Percentiles rank a stretch among this genome's conserved stretches.
phyloP scores from a whole-genome alignment of 352 stramenopile species.

The Phytophthora cryptogea region DNA sequence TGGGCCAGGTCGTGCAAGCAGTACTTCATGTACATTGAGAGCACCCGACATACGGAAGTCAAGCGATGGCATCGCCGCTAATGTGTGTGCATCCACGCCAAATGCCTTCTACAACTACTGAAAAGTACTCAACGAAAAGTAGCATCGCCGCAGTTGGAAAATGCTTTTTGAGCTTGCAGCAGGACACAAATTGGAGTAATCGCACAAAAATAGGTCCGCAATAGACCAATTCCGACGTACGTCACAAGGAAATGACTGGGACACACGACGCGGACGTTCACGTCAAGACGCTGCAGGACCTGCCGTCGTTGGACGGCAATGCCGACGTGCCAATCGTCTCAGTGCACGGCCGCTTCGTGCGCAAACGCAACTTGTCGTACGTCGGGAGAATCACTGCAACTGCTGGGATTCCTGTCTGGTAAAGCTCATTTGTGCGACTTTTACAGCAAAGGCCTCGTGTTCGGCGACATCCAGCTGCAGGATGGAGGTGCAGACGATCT shows the following conservation, averaged over 20 bases:
- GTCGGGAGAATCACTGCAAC: slow-evolving; percentile 13
- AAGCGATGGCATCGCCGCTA: too few relatives aligned
- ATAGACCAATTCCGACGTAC: slow-evolving; percentile 1
- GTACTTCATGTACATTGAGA: too few relatives aligned
- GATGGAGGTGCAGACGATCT: slow-evolving; percentile 47
- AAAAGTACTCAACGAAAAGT: too few relatives aligned
- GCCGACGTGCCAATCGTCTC: slow-evolving; percentile 23
- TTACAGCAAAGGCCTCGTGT: slow-evolving; percentile 79
- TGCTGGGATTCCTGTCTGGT: background rate
- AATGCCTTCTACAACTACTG: too few relatives aligned
- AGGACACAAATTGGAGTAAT: too few relatives aligned
- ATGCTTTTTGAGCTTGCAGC: too few relatives aligned
- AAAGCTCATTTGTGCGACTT: slow-evolving; percentile 2
- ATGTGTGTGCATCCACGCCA: too few relatives aligned
- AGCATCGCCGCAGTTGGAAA: background rate
- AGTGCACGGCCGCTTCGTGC: slow-evolving; percentile 71
- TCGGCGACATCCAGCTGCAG: slow-evolving; percentile 76
- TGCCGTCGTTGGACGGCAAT: slow-evolving; percentile 15
- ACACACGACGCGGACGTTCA: slow-evolving; percentile 7
- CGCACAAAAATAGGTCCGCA: background rate
- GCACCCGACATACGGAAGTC: too few relatives aligned
- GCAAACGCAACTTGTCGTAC: slow-evolving; percentile 86
- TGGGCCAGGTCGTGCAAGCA: background rate
- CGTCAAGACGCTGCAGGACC: slow-evolving; percentile 18
- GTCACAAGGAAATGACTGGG: slow-evolving; percentile 28